Conservation (phyloP, 768 basidiomycete genomes). For the Tubosaeta sp. region DNA sequence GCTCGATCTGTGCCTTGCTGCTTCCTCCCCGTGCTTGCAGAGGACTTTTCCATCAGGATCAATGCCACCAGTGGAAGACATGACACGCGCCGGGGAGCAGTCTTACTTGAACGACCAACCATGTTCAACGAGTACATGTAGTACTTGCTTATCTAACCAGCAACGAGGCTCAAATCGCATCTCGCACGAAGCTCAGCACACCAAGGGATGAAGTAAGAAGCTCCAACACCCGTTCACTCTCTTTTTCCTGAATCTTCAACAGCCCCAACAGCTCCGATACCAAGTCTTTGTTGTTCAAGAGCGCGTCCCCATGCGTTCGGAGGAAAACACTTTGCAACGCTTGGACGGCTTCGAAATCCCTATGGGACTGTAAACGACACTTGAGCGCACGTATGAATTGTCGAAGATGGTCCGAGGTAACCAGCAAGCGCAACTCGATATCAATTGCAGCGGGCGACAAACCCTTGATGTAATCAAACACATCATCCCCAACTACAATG, state of each 20-base stretch:
- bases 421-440: slow-evolving; percentile 80
- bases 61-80: slow-evolving; percentile 13
- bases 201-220: slow-evolving; percentile 71
- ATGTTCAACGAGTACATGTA: background rate
- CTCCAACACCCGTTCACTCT: slow-evolving; percentile 75
- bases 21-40: slow-evolving; percentile 36
- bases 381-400: slow-evolving; percentile 73
- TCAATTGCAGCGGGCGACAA: slow-evolving; percentile 91
- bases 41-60: slow-evolving; percentile 32
- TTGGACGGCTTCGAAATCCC: slow-evolving; percentile 95
- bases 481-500: slow-evolving; percentile 57
- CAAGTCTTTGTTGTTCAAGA: slow-evolving; percentile 70
- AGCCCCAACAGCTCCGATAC: slow-evolving; percentile 53
- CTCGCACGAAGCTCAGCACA: slow-evolving; percentile 71
- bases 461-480: slow-evolving; percentile 81
- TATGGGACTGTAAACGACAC: slow-evolving; percentile 67
- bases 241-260: slow-evolving; percentile 61
- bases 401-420: slow-evolving; percentile 56
- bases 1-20: slow-evolving; percentile 30
- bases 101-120: background rate
- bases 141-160: slow-evolving; percentile 23
- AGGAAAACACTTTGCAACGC: slow-evolving; percentile 82
- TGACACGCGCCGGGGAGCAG: background rate
- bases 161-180: slow-evolving; percentile 41
- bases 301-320: slow-evolving; percentile 75